A percentile compares a stretch with the other conserved stretches of the same genome.
These are phyloP conservation scores for Penicillium soppii DNA, from an alignment of 495 filamentous ascomycete species.

Conservation along the genomic window DNA sequence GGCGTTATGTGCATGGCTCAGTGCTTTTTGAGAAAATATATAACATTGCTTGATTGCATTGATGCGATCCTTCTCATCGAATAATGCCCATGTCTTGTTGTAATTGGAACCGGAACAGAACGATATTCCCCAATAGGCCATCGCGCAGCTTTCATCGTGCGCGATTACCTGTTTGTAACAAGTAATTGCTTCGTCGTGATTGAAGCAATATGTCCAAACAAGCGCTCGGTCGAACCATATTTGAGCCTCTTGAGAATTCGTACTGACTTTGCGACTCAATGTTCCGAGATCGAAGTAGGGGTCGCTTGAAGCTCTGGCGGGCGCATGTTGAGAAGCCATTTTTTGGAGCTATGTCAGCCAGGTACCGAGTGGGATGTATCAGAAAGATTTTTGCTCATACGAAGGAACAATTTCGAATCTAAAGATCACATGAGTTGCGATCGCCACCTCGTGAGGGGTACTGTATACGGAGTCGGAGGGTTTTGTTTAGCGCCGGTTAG, in stretches of 20 bases:
- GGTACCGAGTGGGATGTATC: neutral
- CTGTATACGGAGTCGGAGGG: constrained; percentile 13
- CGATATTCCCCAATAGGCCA: constrained; percentile 64
- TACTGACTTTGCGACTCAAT: constrained; percentile 44
- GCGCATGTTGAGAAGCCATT: constrained; percentile 1
- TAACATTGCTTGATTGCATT: constrained; percentile 37
- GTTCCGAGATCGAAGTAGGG: constrained; percentile 56
- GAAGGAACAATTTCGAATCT: neutral
- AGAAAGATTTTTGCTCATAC: neutral
- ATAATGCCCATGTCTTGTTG: constrained; percentile 64
- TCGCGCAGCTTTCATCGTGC: constrained; percentile 48
- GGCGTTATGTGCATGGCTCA: constrained; percentile 16
- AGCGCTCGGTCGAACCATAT: constrained; percentile 61
- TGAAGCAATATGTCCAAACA: constrained; percentile 62
- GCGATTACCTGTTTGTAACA: constrained; percentile 58
- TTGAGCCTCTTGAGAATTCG: constrained; percentile 41
- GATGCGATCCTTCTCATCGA: constrained; percentile 50
- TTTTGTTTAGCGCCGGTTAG: constrained; percentile 8
- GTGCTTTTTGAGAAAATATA: constrained; percentile 34
- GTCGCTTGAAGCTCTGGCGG: constrained; percentile 13
- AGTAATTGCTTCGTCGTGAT: constrained; percentile 56
- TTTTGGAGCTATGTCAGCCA: neutral
- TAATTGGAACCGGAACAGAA: constrained; percentile 66
- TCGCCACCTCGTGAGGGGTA: neutral
- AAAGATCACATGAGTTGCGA: constrained; percentile 1